phyloP scores from a whole-genome alignment of 495 filamentous ascomycete genomes.

The Trichoderma asperelloides region DNA sequence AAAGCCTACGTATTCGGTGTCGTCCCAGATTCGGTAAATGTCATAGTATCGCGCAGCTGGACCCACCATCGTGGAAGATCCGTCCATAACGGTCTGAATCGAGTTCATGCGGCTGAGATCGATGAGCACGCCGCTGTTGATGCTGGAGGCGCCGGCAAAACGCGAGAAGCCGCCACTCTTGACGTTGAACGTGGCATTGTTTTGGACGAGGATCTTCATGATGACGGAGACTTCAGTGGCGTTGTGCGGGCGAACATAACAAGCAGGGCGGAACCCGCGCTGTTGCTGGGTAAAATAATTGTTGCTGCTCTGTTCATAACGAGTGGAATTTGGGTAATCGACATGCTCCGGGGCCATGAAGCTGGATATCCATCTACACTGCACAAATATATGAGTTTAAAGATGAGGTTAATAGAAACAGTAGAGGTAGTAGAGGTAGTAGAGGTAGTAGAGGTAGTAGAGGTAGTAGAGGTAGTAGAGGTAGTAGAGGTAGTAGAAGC shows the following conservation, averaged over 20 bases:
- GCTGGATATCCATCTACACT: background rate
- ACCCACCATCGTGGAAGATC: background rate
- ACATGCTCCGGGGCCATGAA: background rate
- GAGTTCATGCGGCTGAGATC: background rate
- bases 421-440: too few species aligned
- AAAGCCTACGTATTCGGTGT: background rate
- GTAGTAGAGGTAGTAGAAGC: background rate
- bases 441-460: too few species aligned
- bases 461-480: background rate
- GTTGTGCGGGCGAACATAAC: background rate
- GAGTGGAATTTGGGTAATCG: background rate
- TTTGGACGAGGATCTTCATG: background rate
- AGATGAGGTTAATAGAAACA: background rate
- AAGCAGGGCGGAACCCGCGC: background rate
- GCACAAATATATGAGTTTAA: background rate
- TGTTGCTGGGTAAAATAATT: background rate
- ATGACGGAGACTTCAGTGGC: background rate
- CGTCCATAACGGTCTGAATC: background rate
- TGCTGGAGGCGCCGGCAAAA: background rate
- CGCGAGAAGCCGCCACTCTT: background rate
- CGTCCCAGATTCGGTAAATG: background rate
- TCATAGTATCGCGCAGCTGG: background rate
- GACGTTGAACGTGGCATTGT: background rate
- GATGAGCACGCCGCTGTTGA: background rate
- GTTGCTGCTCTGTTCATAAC: background rate